Evolutionary conservation across 2,329 filamentous ascomycete genomes (phyloP).

Genomic region (Sporothrix variecibatus): DNA sequence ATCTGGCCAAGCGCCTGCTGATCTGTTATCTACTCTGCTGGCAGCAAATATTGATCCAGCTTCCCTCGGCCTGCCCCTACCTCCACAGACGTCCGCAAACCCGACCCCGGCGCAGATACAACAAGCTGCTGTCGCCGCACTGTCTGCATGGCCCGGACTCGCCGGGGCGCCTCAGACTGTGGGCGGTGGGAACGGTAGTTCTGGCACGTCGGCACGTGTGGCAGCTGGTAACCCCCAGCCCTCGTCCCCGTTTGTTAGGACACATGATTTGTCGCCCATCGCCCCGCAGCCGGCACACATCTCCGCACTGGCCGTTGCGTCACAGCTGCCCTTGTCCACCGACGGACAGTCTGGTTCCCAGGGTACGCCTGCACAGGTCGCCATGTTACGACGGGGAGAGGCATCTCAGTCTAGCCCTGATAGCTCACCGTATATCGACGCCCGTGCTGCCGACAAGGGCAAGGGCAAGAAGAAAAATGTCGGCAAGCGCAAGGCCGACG

Average conservation of each 20-base stretch:
- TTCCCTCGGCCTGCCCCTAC: background rate
- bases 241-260: conserved; percentile 59
- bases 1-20: background rate
- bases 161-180: background rate
- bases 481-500: conserved; percentile 55
- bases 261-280: conserved; percentile 71
- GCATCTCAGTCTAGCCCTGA: conserved; percentile 58
- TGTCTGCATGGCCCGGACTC: background rate
- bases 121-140: background rate
- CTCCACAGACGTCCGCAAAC: background rate
- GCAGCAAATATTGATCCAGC: background rate
- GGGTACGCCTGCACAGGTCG: conserved; percentile 55
- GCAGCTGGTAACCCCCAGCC: conserved; percentile 43
- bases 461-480: conserved; percentile 54
- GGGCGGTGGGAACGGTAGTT: background rate
- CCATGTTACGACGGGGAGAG: conserved; percentile 56
- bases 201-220: background rate
- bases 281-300: conserved; percentile 76
- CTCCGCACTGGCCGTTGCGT: conserved; percentile 53
- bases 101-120: background rate
- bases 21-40: background rate
- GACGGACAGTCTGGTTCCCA: conserved; percentile 34
- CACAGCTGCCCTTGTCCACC: conserved; percentile 36
- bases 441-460: conserved; percentile 34
- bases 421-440: conserved; percentile 56